phyloP scores from a whole-genome alignment of 805 yeast species.

The Dipodascopsis uninucleata region DNA sequence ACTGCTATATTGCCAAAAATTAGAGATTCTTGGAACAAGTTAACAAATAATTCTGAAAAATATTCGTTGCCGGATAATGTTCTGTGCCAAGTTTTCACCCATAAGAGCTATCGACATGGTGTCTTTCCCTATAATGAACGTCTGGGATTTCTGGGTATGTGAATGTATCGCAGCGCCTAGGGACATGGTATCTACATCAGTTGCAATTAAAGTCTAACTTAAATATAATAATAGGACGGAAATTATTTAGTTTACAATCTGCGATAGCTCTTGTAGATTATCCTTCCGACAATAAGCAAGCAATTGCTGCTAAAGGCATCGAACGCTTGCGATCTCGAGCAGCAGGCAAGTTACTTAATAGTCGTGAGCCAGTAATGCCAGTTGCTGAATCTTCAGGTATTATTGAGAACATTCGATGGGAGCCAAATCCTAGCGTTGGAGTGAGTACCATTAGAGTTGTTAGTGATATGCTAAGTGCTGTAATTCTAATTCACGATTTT shows the following conservation, averaged over 20 bases:
- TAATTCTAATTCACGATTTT: too few relatives aligned
- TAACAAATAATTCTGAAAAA: constrained; percentile 34
- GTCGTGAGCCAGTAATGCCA: constrained; percentile 7
- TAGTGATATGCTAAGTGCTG: too few relatives aligned
- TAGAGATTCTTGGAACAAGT: constrained; percentile 10
- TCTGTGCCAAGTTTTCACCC: constrained; percentile 78
- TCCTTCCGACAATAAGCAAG: constrained; percentile 8
- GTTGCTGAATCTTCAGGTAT: constrained; percentile 9
- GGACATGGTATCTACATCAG: neutral
- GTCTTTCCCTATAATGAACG: constrained; percentile 85
- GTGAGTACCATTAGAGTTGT: too few relatives aligned
- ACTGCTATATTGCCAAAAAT: neutral
- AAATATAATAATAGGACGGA: constrained; percentile 10
- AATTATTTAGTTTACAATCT: constrained; percentile 16
- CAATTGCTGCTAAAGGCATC: constrained; percentile 18
- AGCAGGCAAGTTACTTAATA: constrained; percentile 10
- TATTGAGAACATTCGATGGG: constrained; percentile 10
- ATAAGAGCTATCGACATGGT: constrained; percentile 93
- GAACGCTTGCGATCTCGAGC: constrained; percentile 11
- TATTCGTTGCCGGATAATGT: constrained; percentile 57
- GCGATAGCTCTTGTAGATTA: constrained; percentile 7
- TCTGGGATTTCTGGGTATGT: constrained; percentile 52
- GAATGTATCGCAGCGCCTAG: neutral
- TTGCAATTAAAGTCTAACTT: neutral
- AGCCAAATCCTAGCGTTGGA: too few relatives aligned